These are phyloP conservation scores for Cyberlindnera lachancei DNA, from an alignment of 805 yeast species.

Conservation along the genomic window DNA sequence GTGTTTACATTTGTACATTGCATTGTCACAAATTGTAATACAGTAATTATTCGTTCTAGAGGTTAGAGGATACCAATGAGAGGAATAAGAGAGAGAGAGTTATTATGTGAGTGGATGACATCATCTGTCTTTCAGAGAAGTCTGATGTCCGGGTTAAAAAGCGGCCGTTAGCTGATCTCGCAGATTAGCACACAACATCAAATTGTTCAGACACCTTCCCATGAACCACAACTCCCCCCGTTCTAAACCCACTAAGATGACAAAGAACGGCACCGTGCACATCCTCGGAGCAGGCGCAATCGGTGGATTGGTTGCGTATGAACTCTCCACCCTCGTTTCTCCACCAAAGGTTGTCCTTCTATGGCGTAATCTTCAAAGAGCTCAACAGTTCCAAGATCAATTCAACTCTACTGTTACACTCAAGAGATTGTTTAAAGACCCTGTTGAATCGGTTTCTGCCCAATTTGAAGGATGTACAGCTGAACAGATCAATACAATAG, in stretches of 20 bases:
- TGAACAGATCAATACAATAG: conserved; percentile 28
- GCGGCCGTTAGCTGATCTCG: too few species aligned
- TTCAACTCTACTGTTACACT: conserved; percentile 13
- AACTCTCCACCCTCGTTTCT: conserved; percentile 14
- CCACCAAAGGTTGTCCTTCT: conserved; percentile 15
- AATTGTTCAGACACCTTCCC: too few species aligned
- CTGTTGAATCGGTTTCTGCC: conserved; percentile 4
- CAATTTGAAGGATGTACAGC: conserved; percentile 9
- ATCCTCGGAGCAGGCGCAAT: conserved; percentile 23
- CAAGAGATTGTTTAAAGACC: conserved; percentile 16
- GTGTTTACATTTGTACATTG: too few species aligned
- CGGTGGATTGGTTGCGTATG: conserved; percentile 22
- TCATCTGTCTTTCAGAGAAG: too few species aligned
- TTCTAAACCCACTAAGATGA: not conserved
- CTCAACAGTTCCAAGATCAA: conserved; percentile 11
- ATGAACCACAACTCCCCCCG: not conserved
- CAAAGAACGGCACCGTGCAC: conserved; percentile 7
- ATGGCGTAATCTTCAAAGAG: conserved; percentile 16
- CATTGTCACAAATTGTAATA: too few species aligned
- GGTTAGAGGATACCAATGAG: too few species aligned
- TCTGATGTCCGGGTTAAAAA: too few species aligned
- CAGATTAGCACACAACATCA: too few species aligned
- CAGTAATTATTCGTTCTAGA: too few species aligned
- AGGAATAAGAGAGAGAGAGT: too few species aligned
- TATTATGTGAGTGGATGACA: too few species aligned